Conservation (phyloP, 163 green algal genomes). For the Volvox carteri region DNA sequence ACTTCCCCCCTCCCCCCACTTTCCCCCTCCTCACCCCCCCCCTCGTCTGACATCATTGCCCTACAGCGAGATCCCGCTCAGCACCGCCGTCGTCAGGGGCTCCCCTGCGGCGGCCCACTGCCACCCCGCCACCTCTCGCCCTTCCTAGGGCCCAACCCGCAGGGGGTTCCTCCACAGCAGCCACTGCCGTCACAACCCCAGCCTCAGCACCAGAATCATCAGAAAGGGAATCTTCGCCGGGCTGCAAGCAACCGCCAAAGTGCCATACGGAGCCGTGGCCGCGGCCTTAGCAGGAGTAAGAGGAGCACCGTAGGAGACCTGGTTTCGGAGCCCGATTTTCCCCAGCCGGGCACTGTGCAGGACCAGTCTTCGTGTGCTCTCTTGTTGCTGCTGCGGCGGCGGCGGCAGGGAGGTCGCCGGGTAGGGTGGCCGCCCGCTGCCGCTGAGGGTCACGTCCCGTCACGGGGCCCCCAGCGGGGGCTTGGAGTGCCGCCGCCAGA, state of each 20-base stretch:
- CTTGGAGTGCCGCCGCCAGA: background rate
- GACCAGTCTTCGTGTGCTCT: slow-evolving; percentile 35
- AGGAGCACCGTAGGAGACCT: background rate
- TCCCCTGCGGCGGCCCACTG: background rate
- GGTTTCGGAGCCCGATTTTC: background rate
- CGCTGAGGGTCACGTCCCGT: too few relatives aligned
- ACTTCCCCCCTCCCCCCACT: too few relatives aligned
- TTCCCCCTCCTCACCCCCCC: too few relatives aligned
- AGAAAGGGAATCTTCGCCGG: background rate
- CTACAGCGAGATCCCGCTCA: slow-evolving; percentile 9
- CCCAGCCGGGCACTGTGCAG: slow-evolving; percentile 9
- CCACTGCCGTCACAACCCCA: background rate
- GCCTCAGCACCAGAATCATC: background rate
- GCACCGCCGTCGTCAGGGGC: background rate
- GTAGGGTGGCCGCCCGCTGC: background rate
- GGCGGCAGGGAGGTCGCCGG: background rate
- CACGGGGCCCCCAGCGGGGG: background rate
- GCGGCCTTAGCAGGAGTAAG: background rate
- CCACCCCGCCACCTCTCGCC: background rate
- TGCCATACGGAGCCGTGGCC: background rate
- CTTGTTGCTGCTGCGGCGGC: background rate
- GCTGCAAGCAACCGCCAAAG: background rate
- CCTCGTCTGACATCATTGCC: too few relatives aligned
- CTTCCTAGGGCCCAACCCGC: background rate
- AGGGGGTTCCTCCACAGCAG: background rate